These are phyloP conservation scores for Lentinula detonsa DNA, from an alignment of 768 basidiomycete species.

Conservation along the genomic window DNA sequence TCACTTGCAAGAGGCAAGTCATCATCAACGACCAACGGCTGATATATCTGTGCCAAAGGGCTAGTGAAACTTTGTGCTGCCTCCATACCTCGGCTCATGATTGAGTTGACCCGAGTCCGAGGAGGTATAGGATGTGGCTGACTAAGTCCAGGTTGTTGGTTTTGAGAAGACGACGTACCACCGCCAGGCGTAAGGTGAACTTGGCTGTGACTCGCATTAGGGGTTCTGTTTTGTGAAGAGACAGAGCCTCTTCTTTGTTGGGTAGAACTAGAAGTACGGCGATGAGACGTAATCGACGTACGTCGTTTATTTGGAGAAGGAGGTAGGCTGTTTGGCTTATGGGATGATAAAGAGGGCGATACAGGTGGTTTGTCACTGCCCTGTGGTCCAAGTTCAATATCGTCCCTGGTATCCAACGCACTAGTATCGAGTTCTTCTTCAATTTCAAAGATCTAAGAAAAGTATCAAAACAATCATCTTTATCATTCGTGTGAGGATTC, in stretches of 20 bases:
- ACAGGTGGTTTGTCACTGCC: slow-evolving; percentile 3
- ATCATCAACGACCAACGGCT: slow-evolving; percentile 56
- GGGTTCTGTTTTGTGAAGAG: background rate
- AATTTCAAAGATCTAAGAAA: slow-evolving; percentile 71
- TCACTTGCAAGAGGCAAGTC: slow-evolving; percentile 22
- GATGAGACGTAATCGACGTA: background rate
- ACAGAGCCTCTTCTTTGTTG: background rate
- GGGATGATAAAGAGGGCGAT: background rate
- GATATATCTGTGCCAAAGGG: slow-evolving; percentile 72
- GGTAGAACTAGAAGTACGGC: background rate
- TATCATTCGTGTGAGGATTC: too few relatives aligned
- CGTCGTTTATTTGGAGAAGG: slow-evolving; percentile 9
- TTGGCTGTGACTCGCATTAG: background rate
- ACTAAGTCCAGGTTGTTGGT: slow-evolving; percentile 3
- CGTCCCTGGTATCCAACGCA: slow-evolving; percentile 48
- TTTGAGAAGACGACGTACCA: slow-evolving; percentile 3
- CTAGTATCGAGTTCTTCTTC: slow-evolving; percentile 59
- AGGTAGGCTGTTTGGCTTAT: background rate
- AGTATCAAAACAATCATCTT: background rate
- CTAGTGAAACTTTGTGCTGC: slow-evolving; percentile 37
- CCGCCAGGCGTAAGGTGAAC: background rate
- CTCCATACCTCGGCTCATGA: slow-evolving; percentile 31
- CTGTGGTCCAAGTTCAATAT: slow-evolving; percentile 14
- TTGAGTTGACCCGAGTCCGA: slow-evolving; percentile 38
- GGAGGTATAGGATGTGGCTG: slow-evolving; percentile 17